These are phyloP conservation scores for Bonia amplexicaulis DNA, from an alignment of 176 grass and related monocot species.

Conservation along the genomic window DNA sequence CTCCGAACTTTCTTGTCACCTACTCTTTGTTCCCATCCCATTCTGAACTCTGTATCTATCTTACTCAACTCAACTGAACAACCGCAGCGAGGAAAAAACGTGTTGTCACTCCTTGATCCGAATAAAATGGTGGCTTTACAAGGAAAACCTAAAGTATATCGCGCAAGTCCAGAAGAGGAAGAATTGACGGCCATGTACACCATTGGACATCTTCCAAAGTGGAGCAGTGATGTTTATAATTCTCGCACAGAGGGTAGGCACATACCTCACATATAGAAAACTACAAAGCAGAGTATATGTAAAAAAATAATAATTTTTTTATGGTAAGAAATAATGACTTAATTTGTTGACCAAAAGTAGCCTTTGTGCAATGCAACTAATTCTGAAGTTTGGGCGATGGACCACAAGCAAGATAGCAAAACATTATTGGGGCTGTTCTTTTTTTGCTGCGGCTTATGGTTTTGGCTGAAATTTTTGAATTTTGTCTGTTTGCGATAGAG, in stretches of 20 bases:
- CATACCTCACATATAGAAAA: neutral
- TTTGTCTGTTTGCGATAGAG: no score
- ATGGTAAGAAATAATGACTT: conserved; percentile 23
- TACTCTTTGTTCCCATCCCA: neutral
- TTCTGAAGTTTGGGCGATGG: neutral
- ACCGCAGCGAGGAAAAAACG: neutral
- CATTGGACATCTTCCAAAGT: neutral
- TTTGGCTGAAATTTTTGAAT: no score
- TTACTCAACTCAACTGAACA: conserved; percentile 1
- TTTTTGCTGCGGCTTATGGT: no score
- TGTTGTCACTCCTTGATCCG: neutral
- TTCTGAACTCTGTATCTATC: neutral
- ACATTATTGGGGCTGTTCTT: no score
- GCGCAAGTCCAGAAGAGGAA: neutral
- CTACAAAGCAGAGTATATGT: neutral
- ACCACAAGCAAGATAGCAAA: neutral
- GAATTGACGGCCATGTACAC: conserved; percentile 10
- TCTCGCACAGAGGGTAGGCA: neutral
- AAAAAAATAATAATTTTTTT: neutral
- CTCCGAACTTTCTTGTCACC: conserved; percentile 10
- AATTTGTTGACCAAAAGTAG: neutral
- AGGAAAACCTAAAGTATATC: neutral
- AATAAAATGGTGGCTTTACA: neutral
- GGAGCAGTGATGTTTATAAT: neutral
- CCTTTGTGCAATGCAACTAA: neutral